These are phyloP conservation scores for Cladosporium velox DNA, from an alignment of 2,329 filamentous ascomycete species.

Conservation along the genomic window DNA sequence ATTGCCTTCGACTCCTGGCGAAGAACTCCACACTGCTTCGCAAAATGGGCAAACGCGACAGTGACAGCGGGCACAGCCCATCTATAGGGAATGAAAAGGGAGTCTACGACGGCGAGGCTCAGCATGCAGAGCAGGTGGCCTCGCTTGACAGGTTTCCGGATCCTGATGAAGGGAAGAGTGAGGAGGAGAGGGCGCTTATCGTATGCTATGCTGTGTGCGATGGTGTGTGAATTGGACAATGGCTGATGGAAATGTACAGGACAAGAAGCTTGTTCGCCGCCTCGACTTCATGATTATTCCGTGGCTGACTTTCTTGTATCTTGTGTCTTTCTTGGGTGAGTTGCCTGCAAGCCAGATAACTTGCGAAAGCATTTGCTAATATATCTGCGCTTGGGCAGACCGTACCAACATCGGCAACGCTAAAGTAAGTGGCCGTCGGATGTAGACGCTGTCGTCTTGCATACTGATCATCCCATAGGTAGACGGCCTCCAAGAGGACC, in stretches of 20 bases:
- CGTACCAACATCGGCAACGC: slow-evolving; percentile 58
- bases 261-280: slow-evolving; percentile 52
- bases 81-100: background rate
- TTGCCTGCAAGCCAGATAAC: background rate
- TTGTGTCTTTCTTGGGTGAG: slow-evolving; percentile 57
- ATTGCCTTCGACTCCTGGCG: background rate
- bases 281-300: slow-evolving; percentile 57
- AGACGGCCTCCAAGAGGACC: slow-evolving; percentile 56
- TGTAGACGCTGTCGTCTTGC: background rate
- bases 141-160: slow-evolving; percentile 17
- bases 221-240: background rate
- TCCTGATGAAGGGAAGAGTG: slow-evolving; percentile 25
- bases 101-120: background rate
- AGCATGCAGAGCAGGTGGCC: background rate
- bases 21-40: too few relatives aligned
- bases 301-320: slow-evolving; percentile 57
- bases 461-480: background rate
- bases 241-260: slow-evolving; percentile 43
- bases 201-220: background rate
- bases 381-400: slow-evolving; percentile 29
- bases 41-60: background rate
- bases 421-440: slow-evolving; percentile 43
- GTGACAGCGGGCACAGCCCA: slow-evolving; percentile 1
- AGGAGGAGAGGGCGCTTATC: slow-evolving; percentile 24
- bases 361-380: too few relatives aligned